Evolutionary conservation across 164 flowering plant species (phyloP).

Genomic region (Nelumbo lutea): DNA sequence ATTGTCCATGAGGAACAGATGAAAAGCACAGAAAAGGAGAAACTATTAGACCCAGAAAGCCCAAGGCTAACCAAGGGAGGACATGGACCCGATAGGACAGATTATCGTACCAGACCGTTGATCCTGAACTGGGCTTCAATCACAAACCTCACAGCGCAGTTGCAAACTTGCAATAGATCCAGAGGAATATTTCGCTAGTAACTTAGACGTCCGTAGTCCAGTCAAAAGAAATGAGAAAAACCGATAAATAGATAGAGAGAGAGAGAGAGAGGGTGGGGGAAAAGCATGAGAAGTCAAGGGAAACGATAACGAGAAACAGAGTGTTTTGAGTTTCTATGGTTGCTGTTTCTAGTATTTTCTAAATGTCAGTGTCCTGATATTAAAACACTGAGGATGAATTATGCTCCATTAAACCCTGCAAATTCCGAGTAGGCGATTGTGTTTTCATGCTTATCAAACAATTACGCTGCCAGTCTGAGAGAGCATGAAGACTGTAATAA

Average conservation of each 20-base stretch:
- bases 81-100: not conserved
- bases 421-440: not conserved
- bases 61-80: not conserved
- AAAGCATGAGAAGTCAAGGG: no score
- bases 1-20: no score
- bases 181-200: not conserved
- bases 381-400: not conserved
- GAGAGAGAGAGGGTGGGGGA: no score
- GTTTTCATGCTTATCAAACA: not conserved
- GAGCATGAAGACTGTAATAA: not conserved
- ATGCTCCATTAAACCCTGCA: conserved; percentile 1
- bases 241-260: no score
- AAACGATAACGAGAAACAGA: no score
- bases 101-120: no score
- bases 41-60: not conserved
- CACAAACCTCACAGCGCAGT: not conserved
- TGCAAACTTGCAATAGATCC: no score
- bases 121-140: not conserved
- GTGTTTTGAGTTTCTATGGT: no score
- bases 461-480: not conserved
- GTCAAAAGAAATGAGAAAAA: not conserved
- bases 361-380: not conserved
- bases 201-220: not conserved
- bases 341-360: not conserved
- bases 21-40: no score